Evolutionary conservation across 768 basidiomycete genomes (phyloP).

Genomic region (Tricholoma saponaceum): DNA sequence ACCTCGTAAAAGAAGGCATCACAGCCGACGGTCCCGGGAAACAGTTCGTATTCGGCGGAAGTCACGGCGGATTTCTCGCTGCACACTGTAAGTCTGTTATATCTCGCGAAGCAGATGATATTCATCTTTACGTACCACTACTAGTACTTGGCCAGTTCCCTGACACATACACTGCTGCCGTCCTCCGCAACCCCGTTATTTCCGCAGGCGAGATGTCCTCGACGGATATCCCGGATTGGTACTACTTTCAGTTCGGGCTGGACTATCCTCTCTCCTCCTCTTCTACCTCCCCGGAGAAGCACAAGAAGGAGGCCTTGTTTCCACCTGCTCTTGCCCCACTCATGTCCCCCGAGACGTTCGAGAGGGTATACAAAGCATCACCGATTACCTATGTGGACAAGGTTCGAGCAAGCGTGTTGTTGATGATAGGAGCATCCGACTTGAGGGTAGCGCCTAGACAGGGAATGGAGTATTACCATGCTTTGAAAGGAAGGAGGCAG

Average conservation of each 20-base stretch:
- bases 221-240: constrained; percentile 74
- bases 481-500: constrained; percentile 41
- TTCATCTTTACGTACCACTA: neutral
- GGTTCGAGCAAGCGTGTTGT: constrained; percentile 49
- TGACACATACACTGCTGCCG: constrained; percentile 55
- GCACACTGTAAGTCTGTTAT: constrained; percentile 44
- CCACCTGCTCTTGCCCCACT: constrained; percentile 21
- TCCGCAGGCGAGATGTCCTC: constrained; percentile 50
- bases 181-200: constrained; percentile 68
- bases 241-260: constrained; percentile 43
- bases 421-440: constrained; percentile 60
- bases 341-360: constrained; percentile 42
- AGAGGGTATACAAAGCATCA: constrained; percentile 42
- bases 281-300: constrained; percentile 11
- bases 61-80: constrained; percentile 66
- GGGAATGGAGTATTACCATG: constrained; percentile 61
- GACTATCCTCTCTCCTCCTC: constrained; percentile 35
- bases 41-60: constrained; percentile 59
- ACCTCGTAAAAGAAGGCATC: constrained; percentile 48
- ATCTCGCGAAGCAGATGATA: neutral
- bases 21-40: constrained; percentile 45
- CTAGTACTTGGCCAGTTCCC: constrained; percentile 64
- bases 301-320: neutral
- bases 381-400: constrained; percentile 52
- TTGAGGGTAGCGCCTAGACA: constrained; percentile 61